These are phyloP conservation scores for Beauveria brongniartii DNA, from an alignment of 2,329 filamentous ascomycete species.

Conservation along the genomic window DNA sequence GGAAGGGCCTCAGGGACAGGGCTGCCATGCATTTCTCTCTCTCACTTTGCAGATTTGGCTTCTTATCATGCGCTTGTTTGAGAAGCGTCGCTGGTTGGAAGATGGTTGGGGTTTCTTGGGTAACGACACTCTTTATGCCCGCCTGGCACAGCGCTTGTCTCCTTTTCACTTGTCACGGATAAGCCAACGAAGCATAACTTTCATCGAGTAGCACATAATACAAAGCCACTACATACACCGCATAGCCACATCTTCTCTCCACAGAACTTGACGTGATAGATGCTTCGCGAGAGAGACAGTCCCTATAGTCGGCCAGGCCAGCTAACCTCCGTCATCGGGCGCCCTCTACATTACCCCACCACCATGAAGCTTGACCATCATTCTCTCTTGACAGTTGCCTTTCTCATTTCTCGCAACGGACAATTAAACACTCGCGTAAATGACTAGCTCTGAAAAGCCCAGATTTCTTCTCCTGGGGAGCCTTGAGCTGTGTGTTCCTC, in stretches of 20 bases:
- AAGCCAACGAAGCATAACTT: background rate
- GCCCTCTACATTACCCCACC: constrained; percentile 7
- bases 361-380: background rate
- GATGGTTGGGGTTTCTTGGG: background rate
- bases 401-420: background rate
- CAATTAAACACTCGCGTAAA: background rate
- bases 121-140: background rate
- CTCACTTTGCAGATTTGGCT: background rate
- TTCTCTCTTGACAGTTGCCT: background rate
- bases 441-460: constrained; percentile 15
- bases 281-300: background rate
- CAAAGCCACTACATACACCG: background rate
- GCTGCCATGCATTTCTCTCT: background rate
- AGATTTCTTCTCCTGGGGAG: constrained; percentile 33
- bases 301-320: background rate
- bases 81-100: background rate
- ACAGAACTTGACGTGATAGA: background rate
- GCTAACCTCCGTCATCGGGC: background rate
- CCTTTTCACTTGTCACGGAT: background rate
- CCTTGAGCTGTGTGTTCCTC: constrained; percentile 29
- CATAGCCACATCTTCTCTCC: background rate
- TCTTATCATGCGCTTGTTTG: background rate
- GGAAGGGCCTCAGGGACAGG: background rate
- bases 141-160: background rate
- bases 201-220: background rate